phyloP scores from a whole-genome alignment of 306 rosid species.

The Trifolium repens region DNA sequence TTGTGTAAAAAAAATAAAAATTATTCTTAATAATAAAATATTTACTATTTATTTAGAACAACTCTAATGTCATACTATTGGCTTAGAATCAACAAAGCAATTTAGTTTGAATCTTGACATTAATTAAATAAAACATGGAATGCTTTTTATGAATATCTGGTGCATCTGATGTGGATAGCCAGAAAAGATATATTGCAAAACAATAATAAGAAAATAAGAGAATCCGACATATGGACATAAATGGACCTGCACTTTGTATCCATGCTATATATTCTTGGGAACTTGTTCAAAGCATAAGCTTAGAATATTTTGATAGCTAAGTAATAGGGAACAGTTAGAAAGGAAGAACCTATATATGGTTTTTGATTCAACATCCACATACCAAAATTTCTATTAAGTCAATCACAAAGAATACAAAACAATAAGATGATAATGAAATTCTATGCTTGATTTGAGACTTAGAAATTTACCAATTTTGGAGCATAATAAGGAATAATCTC shows the following conservation, averaged over 20 bases:
- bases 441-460: not conserved
- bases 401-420: conserved; percentile 14
- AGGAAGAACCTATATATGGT: conserved; percentile 37
- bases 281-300: conserved; percentile 51
- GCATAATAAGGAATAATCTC: conserved; percentile 1
- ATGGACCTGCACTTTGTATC: conserved; percentile 48
- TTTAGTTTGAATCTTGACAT: not conserved
- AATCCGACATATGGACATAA: conserved; percentile 41
- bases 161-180: conserved; percentile 23
- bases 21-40: too few relatives aligned
- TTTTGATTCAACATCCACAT: conserved; percentile 37
- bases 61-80: not conserved
- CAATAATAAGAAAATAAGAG: conserved; percentile 33
- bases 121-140: not conserved
- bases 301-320: conserved; percentile 52
- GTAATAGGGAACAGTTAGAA: conserved; percentile 37
- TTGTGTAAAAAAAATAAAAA: too few relatives aligned
- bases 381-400: conserved; percentile 35
- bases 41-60: too few relatives aligned
- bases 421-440: not conserved
- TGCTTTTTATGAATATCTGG: conserved; percentile 34
- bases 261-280: conserved; percentile 50
- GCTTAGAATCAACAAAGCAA: not conserved
- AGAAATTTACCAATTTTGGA: not conserved
- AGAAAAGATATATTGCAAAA: not conserved